phyloP scores from a whole-genome alignment of 805 yeast species.

The Lipomyces yamadae region DNA sequence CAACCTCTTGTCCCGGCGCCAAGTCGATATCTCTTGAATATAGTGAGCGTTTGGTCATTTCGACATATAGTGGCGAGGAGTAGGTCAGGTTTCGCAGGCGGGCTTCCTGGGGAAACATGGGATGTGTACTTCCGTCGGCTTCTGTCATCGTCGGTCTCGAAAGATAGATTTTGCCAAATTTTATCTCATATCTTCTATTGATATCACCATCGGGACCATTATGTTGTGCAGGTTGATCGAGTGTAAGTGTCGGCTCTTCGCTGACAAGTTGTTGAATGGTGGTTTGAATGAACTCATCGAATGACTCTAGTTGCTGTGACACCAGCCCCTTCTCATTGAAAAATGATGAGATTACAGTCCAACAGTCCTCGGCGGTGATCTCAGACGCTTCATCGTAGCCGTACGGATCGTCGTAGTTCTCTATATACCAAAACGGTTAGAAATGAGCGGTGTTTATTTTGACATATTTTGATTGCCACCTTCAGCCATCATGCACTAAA shows the following conservation, averaged over 20 bases:
- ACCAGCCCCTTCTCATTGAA: slow-evolving; percentile 96
- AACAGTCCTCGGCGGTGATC: slow-evolving; percentile 97
- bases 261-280: slow-evolving; percentile 95
- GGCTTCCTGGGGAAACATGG: slow-evolving; percentile 98
- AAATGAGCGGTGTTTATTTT: not conserved
- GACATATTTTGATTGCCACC: slow-evolving; percentile 14
- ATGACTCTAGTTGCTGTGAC: slow-evolving; percentile 96
- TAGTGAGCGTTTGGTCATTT: slow-evolving; percentile 88
- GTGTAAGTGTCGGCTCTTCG: slow-evolving; percentile 90
- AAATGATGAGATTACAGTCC: slow-evolving; percentile 97
- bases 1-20: slow-evolving; percentile 56
- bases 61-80: slow-evolving; percentile 94
- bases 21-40: slow-evolving; percentile 75
- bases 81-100: slow-evolving; percentile 94
- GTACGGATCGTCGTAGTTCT: slow-evolving; percentile 61
- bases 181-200: slow-evolving; percentile 90
- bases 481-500: slow-evolving; percentile 30
- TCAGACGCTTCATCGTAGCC: slow-evolving; percentile 70
- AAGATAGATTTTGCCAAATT: slow-evolving; percentile 96
- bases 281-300: slow-evolving; percentile 95
- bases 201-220: slow-evolving; percentile 87
- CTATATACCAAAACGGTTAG: slow-evolving; percentile 12
- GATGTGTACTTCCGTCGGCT: slow-evolving; percentile 99
- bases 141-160: slow-evolving; percentile 98
- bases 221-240: slow-evolving; percentile 98